A percentile compares a stretch with the other conserved stretches of the same genome.
Evolutionary conservation across 23 red algal species (phyloP).

Genomic region (Chondrus crispus): DNA sequence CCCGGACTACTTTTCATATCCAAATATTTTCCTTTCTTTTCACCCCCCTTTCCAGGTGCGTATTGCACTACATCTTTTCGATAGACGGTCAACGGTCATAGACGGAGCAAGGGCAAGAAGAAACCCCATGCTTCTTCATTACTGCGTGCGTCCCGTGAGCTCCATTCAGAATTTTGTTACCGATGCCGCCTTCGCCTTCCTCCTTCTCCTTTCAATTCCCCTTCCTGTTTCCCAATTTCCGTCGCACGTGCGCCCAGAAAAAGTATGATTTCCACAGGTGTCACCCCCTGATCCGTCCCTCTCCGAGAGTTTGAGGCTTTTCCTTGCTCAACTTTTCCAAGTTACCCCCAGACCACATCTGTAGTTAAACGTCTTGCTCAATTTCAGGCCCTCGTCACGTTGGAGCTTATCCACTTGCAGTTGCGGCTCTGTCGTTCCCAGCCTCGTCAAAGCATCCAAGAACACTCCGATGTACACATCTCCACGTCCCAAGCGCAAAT

Average conservation of each 20-base stretch:
- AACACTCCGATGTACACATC: slow-evolving; percentile 81
- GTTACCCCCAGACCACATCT: slow-evolving; percentile 24
- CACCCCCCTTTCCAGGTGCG: too few relatives aligned
- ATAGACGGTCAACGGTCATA: too few relatives aligned
- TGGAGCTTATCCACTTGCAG: slow-evolving; percentile 8
- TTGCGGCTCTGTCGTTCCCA: slow-evolving; percentile 64
- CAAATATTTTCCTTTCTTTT: too few relatives aligned
- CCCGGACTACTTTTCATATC: too few relatives aligned
- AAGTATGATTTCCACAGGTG: slow-evolving; percentile 12
- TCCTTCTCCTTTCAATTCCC: too few relatives aligned
- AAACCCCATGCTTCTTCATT: too few relatives aligned
- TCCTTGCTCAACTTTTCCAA: slow-evolving; percentile 43
- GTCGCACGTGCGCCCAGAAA: slow-evolving; percentile 32
- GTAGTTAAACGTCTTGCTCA: slow-evolving; percentile 43
- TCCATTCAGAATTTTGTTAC: too few relatives aligned
- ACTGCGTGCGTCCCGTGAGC: too few relatives aligned
- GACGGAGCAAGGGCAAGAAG: too few relatives aligned
- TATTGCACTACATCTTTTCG: too few relatives aligned
- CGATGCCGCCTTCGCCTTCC: too few relatives aligned
- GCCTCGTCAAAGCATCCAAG: slow-evolving; percentile 64
- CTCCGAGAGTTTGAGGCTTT: slow-evolving; percentile 24
- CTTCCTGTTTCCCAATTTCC: neutral
- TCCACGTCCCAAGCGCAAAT: slow-evolving; percentile 31
- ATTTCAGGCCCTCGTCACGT: slow-evolving; percentile 33
- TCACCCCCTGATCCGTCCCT: slow-evolving; percentile 49